Base-by-base conservation (phyloP, 108 stramenopile species). In the Pinguiococcus pyrenoidosus region DNA sequence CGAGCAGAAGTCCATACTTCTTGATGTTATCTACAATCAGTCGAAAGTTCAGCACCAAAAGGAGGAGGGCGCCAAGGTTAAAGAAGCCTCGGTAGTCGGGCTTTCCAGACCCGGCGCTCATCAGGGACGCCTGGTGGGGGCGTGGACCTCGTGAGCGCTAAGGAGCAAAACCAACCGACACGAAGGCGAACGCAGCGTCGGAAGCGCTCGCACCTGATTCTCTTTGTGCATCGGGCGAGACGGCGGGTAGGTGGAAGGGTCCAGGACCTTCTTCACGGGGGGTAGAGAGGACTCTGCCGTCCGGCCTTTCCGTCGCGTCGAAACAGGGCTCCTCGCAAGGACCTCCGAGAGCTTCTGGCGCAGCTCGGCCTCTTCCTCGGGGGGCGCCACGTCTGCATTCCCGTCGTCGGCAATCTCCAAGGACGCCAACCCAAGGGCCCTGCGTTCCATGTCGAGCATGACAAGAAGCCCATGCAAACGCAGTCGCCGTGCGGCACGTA, bases 211-310 rank as follows among this genome's bases (percentile, higher is more conserved):
- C 37, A 38, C 17, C 4, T 4, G 10, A 38, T 6, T 10, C 39
- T 53, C 52, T 23, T 53, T 53, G 42, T 53, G 52, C 41, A 43
- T 53, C 32, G 52, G 40, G 12, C 52, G 39, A 24, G 37, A 39
- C 17, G 52, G 41, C 10, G 52, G 52, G 13, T 53, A 53, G 9
- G 37, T 26, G 2, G 52, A 32, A 29, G 52, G 41, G 32, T 43
- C 32, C 23, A 53, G 43, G 32, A 42, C 43, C 24, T 43, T 33
- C 39, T 51, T 51, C 29, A n/a, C n/a, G n/a, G n/a, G n/a, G n/a
- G n/a, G n/a, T n/a, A n/a, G n/a, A n/a, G n/a, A n/a, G n/a, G n/a
- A n/a, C n/a, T n/a, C n/a, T n/a, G n/a, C n/a, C n/a, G n/a, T n/a
- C n/a, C n/a, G n/a, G n/a, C n/a, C n/a, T n/a, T n/a, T n/a, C n/a